A percentile compares a stretch with the other conserved stretches of the same genome.
These are phyloP conservation scores for Epicoccum nigrum DNA, from an alignment of 2,329 filamentous ascomycete genomes.

Conservation along the genomic window DNA sequence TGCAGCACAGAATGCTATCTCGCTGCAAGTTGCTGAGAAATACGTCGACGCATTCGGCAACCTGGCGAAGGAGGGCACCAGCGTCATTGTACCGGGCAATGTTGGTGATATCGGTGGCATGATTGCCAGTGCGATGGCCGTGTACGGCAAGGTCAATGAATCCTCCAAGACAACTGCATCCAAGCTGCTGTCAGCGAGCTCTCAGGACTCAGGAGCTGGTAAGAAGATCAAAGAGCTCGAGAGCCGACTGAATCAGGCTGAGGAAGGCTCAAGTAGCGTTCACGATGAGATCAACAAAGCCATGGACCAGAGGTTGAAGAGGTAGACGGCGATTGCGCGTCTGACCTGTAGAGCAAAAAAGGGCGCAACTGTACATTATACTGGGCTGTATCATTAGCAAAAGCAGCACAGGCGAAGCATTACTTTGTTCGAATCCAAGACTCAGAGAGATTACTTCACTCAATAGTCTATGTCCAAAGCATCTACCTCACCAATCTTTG, in stretches of 20 bases:
- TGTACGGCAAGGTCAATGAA: constrained; percentile 91
- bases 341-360: background rate
- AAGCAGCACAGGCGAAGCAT: constrained; percentile 25
- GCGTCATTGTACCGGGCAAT: constrained; percentile 94
- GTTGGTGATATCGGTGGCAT: constrained; percentile 95
- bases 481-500: constrained; percentile 16
- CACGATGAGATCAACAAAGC: constrained; percentile 42
- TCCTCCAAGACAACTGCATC: constrained; percentile 73
- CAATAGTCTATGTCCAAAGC: background rate
- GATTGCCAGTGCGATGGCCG: constrained; percentile 94
- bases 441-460: too few relatives aligned
- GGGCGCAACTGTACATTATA: constrained; percentile 39
- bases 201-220: constrained; percentile 25
- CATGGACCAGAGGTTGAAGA: constrained; percentile 45
- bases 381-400: constrained; percentile 40
- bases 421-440: too few relatives aligned
- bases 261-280: constrained; percentile 31
- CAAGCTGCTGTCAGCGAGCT: constrained; percentile 41
- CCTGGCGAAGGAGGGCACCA: constrained; percentile 92
- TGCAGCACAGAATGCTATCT: constrained; percentile 81
- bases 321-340: constrained; percentile 17
- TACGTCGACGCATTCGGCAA: constrained; percentile 95
- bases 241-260: constrained; percentile 31
- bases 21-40: constrained; percentile 90
- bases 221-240: constrained; percentile 44